A percentile compares a stretch with the other conserved stretches of the same genome.
Evolutionary conservation across 176 grass and related monocot genomes (phyloP).

Genomic region (Carex cristatella): DNA sequence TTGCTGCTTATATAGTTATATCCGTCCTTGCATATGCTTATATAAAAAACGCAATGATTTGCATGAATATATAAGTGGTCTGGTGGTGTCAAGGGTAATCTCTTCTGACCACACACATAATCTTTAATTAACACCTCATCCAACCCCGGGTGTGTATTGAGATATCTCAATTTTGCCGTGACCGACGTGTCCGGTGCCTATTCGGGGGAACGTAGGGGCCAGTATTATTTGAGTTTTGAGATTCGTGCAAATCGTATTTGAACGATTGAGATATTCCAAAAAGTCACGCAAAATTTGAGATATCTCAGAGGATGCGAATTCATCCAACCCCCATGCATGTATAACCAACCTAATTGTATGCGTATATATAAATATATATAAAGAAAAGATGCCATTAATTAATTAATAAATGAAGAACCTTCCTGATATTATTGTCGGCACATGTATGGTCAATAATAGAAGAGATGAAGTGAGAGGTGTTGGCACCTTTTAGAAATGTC

Average conservation of each 20-base stretch:
- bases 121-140: not conserved
- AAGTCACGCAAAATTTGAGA: too few relatives aligned
- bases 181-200: too few relatives aligned
- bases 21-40: not conserved
- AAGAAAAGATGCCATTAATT: too few relatives aligned
- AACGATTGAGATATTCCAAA: too few relatives aligned
- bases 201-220: too few relatives aligned
- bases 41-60: not conserved
- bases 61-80: not conserved
- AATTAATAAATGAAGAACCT: not conserved
- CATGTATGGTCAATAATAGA: not conserved
- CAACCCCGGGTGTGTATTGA: too few relatives aligned
- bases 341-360: not conserved
- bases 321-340: not conserved
- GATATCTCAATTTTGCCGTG: too few relatives aligned
- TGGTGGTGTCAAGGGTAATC: not conserved
- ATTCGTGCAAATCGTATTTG: too few relatives aligned
- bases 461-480: not conserved
- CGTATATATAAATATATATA: not conserved
- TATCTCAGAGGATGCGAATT: too few relatives aligned
- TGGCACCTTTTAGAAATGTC: constrained; percentile 10
- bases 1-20: not conserved
- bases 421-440: not conserved
- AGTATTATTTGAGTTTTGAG: too few relatives aligned
- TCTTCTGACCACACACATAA: not conserved